phyloP scores from a whole-genome alignment of 768 basidiomycete species.

The Holtermannia corniformis region DNA sequence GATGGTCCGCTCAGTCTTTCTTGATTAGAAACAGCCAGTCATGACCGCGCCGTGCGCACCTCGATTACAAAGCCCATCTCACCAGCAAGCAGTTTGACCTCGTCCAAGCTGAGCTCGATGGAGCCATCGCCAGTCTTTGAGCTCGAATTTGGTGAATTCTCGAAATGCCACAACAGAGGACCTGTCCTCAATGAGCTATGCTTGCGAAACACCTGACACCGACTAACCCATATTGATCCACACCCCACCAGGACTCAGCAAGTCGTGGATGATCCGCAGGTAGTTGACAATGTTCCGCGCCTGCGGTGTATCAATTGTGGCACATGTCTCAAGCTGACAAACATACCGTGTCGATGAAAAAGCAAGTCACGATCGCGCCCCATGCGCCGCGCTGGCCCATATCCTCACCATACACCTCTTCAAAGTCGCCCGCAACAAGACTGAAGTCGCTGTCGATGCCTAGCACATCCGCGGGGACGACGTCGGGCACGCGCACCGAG shows the following conservation, averaged over 20 bases:
- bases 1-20: conserved; percentile 67
- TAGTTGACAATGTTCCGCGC: conserved; percentile 89
- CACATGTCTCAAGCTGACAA: not conserved
- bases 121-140: conserved; percentile 55
- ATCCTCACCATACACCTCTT: conserved; percentile 73
- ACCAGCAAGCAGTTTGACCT: conserved; percentile 65
- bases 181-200: conserved; percentile 45
- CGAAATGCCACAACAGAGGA: conserved; percentile 93
- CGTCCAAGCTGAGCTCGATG: conserved; percentile 80
- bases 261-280: conserved; percentile 70
- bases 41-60: conserved; percentile 45
- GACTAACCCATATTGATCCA: conserved; percentile 77
- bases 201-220: not conserved
- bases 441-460: conserved; percentile 44
- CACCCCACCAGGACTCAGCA: conserved; percentile 73
- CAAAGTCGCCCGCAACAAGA: conserved; percentile 88
- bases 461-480: conserved; percentile 62
- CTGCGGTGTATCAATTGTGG: conserved; percentile 42
- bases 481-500: conserved; percentile 67
- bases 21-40: not conserved
- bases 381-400: conserved; percentile 63
- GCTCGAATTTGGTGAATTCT: conserved; percentile 59
- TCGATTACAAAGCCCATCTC: conserved; percentile 71
- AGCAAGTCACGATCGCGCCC: conserved; percentile 87
- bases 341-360: conserved; percentile 89